A percentile compares a stretch with the other conserved stretches of the same genome.
These are phyloP conservation scores for Lecanicillium sp. DNA, from an alignment of 2,329 filamentous ascomycete species.

Conservation along the genomic window DNA sequence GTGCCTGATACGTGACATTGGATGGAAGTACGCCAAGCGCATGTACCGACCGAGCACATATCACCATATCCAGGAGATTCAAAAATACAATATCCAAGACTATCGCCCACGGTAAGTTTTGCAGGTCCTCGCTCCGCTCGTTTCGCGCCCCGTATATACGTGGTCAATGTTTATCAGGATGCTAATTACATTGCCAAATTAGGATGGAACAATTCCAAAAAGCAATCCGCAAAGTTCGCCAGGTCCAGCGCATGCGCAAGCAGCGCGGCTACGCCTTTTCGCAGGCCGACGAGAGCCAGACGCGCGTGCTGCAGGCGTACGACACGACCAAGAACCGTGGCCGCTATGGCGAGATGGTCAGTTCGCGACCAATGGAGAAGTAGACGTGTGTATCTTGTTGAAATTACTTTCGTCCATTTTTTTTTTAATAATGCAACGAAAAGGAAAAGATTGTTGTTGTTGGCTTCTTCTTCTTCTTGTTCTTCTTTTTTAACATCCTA, in stretches of 20 bases:
- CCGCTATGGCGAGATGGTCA: constrained; percentile 88
- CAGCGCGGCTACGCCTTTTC: constrained; percentile 98
- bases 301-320: constrained; percentile 90
- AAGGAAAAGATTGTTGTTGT: no score
- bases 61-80: constrained; percentile 98
- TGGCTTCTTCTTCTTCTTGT: no score
- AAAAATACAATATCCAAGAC: constrained; percentile 99
- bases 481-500: no score
- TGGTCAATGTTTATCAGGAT: not conserved
- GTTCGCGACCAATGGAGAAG: constrained; percentile 26
- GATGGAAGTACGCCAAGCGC: constrained; percentile 94
- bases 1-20: constrained; percentile 80
- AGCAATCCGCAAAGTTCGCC: constrained; percentile 93
- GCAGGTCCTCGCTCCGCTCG: no score
- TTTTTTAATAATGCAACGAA: no score
- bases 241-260: constrained; percentile 98
- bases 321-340: constrained; percentile 91
- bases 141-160: not conserved
- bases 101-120: constrained; percentile 76
- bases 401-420: no score
- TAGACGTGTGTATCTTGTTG: constrained; percentile 7
- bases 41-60: constrained; percentile 97
- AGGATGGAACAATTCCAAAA: constrained; percentile 99
- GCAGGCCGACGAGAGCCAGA: constrained; percentile 93
- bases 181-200: not conserved